A percentile compares a stretch with the other conserved stretches of the same genome.
phyloP scores from a whole-genome alignment of 352 stramenopile genomes.

The Globisporangium orthogonon region DNA sequence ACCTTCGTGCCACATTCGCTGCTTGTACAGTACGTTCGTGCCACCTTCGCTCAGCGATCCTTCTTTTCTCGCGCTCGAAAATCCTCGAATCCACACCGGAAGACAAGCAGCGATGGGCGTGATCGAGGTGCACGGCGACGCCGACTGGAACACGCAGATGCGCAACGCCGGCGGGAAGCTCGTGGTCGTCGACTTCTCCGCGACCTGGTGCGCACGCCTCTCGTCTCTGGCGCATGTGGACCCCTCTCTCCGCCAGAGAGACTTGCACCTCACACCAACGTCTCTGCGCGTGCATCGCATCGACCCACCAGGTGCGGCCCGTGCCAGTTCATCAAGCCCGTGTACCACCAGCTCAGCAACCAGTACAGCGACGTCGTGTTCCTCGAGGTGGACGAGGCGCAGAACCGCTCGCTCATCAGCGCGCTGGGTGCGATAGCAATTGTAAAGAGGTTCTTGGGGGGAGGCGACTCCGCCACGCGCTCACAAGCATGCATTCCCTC shows the following conservation, averaged over 20 bases:
- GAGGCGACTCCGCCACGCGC: no score
- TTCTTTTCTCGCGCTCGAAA: no score
- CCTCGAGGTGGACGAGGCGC: slow-evolving; percentile 76
- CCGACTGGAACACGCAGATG: slow-evolving; percentile 80
- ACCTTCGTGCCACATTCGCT: no score
- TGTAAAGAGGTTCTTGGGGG: no score
- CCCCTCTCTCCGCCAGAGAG: no score
- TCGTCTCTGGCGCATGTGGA: not conserved
- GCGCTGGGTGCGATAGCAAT: slow-evolving; percentile 31
- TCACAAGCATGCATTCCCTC: not conserved
- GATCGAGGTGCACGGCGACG: slow-evolving; percentile 58
- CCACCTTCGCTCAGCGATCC: no score
- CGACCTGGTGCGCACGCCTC: slow-evolving; percentile 51
- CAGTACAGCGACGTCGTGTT: slow-evolving; percentile 88
- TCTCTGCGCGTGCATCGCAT: no score
- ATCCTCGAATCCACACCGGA: no score
- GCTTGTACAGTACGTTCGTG: no score
- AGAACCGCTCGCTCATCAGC: slow-evolving; percentile 80
- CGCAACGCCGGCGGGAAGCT: slow-evolving; percentile 70
- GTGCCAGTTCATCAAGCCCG: slow-evolving; percentile 85
- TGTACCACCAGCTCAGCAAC: slow-evolving; percentile 71
- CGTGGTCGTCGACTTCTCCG: slow-evolving; percentile 87
- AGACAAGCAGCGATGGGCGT: slow-evolving; percentile 43
- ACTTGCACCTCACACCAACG: not conserved
- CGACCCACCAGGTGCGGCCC: slow-evolving; percentile 43